Percentiles rank a stretch among this genome's conserved stretches.
phyloP scores from a whole-genome alignment of 2,329 filamentous ascomycete species.

The Cadophora malorum region DNA sequence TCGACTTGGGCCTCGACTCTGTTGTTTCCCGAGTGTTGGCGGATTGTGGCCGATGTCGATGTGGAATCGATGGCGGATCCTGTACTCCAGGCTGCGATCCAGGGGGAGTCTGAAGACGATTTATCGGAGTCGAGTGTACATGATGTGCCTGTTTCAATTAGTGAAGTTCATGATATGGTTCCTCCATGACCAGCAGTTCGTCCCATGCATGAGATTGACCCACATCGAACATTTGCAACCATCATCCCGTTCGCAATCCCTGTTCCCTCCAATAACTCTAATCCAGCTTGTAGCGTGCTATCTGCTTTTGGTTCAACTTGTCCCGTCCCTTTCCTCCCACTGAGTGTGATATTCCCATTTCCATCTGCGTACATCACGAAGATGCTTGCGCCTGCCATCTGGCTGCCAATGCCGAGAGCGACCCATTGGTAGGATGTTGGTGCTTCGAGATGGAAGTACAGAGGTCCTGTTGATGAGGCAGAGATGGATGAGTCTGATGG shows the following conservation, averaged over 20 bases:
- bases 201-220: slow-evolving; percentile 25
- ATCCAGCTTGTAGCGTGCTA: slow-evolving; percentile 46
- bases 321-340: slow-evolving; percentile 54
- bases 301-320: slow-evolving; percentile 53
- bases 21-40: slow-evolving; percentile 32
- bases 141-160: slow-evolving; percentile 34
- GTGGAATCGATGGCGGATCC: slow-evolving; percentile 37
- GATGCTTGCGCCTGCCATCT: slow-evolving; percentile 63
- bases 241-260: slow-evolving; percentile 59
- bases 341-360: slow-evolving; percentile 60
- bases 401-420: slow-evolving; percentile 60
- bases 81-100: slow-evolving; percentile 42
- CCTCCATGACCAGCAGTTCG: neutral
- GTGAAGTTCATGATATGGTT: neutral
- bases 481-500: slow-evolving; percentile 48
- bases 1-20: slow-evolving; percentile 36
- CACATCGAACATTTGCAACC: slow-evolving; percentile 63
- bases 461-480: slow-evolving; percentile 56
- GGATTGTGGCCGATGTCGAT: slow-evolving; percentile 29
- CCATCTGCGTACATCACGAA: slow-evolving; percentile 63
- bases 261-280: slow-evolving; percentile 59
- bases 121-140: slow-evolving; percentile 32
- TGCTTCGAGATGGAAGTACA: slow-evolving; percentile 63
- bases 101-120: slow-evolving; percentile 34
- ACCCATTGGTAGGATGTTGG: slow-evolving; percentile 61